Base-by-base conservation (phyloP, 1,139 yeast species). In the Candida mesenterica region DNA sequence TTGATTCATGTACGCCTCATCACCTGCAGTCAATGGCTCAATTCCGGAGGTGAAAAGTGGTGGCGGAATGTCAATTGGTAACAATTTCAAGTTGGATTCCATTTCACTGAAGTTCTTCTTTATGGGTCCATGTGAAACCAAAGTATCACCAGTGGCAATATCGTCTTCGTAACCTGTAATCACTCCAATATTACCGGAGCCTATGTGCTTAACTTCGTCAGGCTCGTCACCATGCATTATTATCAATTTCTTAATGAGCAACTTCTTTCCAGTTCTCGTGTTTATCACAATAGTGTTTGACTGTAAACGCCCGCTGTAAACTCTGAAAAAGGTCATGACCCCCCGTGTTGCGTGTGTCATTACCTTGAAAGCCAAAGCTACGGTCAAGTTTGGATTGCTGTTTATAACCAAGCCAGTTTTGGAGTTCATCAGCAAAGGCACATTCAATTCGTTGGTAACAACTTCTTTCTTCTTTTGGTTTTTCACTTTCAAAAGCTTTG, bases 291-390 rank as follows among this genome's bases (percentile, higher is more conserved):
- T 72, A 8, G 83, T 63, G 37, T 83, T 82, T 26, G 82, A 71
- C 33, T 70, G 71, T 22, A 92, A 57, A 32, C 67, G 72, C 1
- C 98, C 98, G 33, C 92, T 77, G 61, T 92, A 92, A 1, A 92
- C 94, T 41, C 98, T 67, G 20, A 90, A 82, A 56, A 84, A 92
- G 3, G 88, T 83, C 83, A 90, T 78, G 1, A 80, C 73, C 1
- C 97, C 97, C 44, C 89, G 72, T 15, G 79, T 78, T 4, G 88
- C 83, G 55, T 92, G 97, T 4, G 90, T 82, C 40, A 85, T 75
- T 4, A 92, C 96, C 57, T 92, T 92, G 62, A 92, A 92, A 0
- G 96, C 97, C 34, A 90, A 66, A 0, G 95, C 90, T n/a, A 88
- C 75, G 3, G 88, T 73, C 30, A 85, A 50, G 31, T 77, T 72